Base-by-base conservation (phyloP, 1,284 basidiomycete species). In the Ceratobasidium sp. region DNA sequence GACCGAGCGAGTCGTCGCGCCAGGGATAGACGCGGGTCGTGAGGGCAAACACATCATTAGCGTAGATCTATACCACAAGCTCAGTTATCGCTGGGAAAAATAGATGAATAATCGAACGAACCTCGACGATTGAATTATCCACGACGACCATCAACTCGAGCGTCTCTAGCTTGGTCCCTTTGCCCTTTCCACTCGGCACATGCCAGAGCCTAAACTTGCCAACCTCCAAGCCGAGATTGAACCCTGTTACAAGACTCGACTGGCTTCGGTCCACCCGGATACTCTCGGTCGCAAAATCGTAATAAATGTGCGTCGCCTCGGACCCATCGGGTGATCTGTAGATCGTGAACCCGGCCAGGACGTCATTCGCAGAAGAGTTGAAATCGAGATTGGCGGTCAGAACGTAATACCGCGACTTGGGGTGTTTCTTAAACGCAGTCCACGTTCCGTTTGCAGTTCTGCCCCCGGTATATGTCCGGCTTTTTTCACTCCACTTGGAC, bases 51-150 rank as follows among this genome's bases (percentile, higher is more conserved):
- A 65, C 48, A 33, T 75, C 73, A 44, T 75, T 75, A 27, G 73
- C 73, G 38, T 75, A 75, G 23, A 75, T 75, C 73, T 75, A 35
- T 3, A 30, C 10, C 3, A 66, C 12, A 33, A 20, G 50, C 20
- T 68, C 20, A 54, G 16, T 23, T 18, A 55, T 7, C n/a, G 20
- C 44, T n/a, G 18, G 14, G n/a, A 12, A 23, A 55, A n/a, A 67
- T 20, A 6, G 16, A 50, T 55, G 48, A 27, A 35, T 18, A 64
- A 48, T n/a, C 20, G 48, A 20, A 75, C 73, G n/a, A 3, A 75
- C 73, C 73, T 75, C 73, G 62, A 75, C 73, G 23, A 75, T 20
- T 5, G 73, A 75, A 33, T 75, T 75, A 23, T 75, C 73, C 1
- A 75, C 73, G 27, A 75, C 44, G 20, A 75, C 73, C 35, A 38